Evolutionary conservation across 768 basidiomycete genomes (phyloP), one percentile per base, ranked within the genome.

Genomic region (Suillus luteus): DNA sequence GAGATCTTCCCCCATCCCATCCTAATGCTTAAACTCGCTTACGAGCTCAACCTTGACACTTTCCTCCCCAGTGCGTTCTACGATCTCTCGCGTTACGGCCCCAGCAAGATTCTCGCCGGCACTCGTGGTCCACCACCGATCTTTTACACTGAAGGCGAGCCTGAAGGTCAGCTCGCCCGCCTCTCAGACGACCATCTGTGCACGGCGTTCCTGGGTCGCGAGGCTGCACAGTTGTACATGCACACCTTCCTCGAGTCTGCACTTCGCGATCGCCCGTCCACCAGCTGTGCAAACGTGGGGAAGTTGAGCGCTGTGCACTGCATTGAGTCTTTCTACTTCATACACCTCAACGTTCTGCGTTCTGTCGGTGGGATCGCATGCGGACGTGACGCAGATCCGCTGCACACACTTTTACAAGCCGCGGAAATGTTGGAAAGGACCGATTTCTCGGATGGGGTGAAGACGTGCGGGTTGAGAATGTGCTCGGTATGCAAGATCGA

Each of bases 11-110:
- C 89, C 0, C 89, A 91, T 72, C 91, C 91, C 9, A 81, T 91
- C 66, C 82, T 89, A 61, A 81, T 88, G 65, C 86, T 92, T 75
- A 81, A 86, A 58, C 83, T 93, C 63, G 89, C 90, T 1, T 75
- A 86, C 27, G 87, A 90, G 61, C 83, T 92, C 67, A 79, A 80
- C 58, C 72, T 90, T 0, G 76, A 80, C 14, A 75, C 81, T 6
- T 72, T 92, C 62, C 81, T 92, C n/a, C 85, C 88, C 4, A 78
- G 88, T 27, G 91, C 90, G 0, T 83, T 90, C 68, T 92, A 91
- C 72, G 90, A 92, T 66, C 80, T 92, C 55, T 84, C 87, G 2
- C 82, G 91, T 49, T 91, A 91, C 65, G 88, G 85, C 0, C 87
- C 89, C 0, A 87, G 87, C 74, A 85, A 85, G 72, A 89, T 91